These are phyloP conservation scores for Zalaria sp. DNA, from an alignment of 2,329 filamentous ascomycete genomes.

Conservation along the genomic window DNA sequence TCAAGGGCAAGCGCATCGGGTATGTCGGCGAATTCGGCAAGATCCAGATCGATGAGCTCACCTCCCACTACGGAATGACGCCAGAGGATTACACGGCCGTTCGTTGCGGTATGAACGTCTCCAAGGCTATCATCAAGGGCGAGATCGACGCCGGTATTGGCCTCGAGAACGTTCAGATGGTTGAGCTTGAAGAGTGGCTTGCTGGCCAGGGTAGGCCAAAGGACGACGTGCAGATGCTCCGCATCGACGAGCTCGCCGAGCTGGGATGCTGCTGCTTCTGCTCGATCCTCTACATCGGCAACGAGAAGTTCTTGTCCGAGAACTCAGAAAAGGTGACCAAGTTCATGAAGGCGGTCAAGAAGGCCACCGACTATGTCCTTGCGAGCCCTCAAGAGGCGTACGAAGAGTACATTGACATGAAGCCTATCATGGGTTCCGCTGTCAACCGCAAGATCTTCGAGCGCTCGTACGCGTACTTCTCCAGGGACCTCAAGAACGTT, in stretches of 20 bases:
- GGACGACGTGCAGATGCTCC: conserved; percentile 63
- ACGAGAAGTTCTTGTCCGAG: conserved; percentile 52
- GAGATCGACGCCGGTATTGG: conserved; percentile 63
- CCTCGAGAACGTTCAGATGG: conserved; percentile 73
- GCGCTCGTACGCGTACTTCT: conserved; percentile 65
- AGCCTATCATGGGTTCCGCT: conserved; percentile 51
- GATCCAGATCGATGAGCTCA: conserved; percentile 73
- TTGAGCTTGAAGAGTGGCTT: conserved; percentile 67
- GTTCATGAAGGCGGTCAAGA: conserved; percentile 62
- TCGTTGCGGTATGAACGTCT: conserved; percentile 70
- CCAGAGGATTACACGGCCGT: conserved; percentile 61
- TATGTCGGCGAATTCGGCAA: conserved; percentile 72
- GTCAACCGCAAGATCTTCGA: conserved; percentile 71
- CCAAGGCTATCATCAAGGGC: conserved; percentile 59
- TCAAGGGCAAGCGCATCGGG: conserved; percentile 64
- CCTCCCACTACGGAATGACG: conserved; percentile 62
- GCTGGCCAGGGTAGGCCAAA: conserved; percentile 45
- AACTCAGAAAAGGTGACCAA: conserved; percentile 51
- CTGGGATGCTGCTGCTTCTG: conserved; percentile 78
- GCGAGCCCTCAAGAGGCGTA: conserved; percentile 48
- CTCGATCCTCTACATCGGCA: conserved; percentile 67
- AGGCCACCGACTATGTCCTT: conserved; percentile 59
- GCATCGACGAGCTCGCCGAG: conserved; percentile 67
- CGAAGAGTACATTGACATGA: conserved; percentile 56
- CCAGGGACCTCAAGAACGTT: conserved; percentile 61